phyloP scores from a whole-genome alignment of 306 rosid genomes.

The Vigna unguiculata region DNA sequence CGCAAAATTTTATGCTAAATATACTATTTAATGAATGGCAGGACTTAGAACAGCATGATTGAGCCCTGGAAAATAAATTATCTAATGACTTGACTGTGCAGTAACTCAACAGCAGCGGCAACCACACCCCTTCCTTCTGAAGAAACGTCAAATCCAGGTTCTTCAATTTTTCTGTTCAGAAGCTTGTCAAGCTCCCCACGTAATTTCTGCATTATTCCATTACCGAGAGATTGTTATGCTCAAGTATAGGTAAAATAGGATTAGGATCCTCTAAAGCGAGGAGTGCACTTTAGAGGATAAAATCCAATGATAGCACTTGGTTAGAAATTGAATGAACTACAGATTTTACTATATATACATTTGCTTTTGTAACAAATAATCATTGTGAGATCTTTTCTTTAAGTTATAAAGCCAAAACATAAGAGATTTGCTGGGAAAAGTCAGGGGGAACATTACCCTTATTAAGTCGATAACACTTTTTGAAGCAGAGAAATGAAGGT shows the following conservation, averaged over 20 bases:
- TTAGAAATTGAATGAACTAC: no score
- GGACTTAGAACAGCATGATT: slow-evolving; percentile 8
- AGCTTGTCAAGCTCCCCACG: slow-evolving; percentile 91
- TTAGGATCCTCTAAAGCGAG: neutral
- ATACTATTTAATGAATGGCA: slow-evolving; percentile 19
- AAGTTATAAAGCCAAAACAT: slow-evolving; percentile 8
- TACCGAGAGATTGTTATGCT: slow-evolving; percentile 35
- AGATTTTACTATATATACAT: neutral
- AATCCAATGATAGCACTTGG: no score
- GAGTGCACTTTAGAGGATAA: neutral
- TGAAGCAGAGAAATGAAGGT: slow-evolving; percentile 95
- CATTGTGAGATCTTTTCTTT: neutral
- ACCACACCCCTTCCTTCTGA: slow-evolving; percentile 84
- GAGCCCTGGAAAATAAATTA: slow-evolving; percentile 16
- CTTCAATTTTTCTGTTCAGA: slow-evolving; percentile 79
- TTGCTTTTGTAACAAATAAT: neutral
- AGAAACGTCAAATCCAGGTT: slow-evolving; percentile 80
- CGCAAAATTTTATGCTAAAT: slow-evolving; percentile 30
- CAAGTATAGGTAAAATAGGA: neutral
- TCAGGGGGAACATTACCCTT: slow-evolving; percentile 58
- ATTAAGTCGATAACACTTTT: slow-evolving; percentile 85
- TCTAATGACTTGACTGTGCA: slow-evolving; percentile 63
- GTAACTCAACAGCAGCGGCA: slow-evolving; percentile 79
- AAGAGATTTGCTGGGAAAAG: slow-evolving; percentile 29
- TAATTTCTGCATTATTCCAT: slow-evolving; percentile 66